phyloP scores from a whole-genome alignment of 768 basidiomycete genomes.

The Lentinus brumalis region DNA sequence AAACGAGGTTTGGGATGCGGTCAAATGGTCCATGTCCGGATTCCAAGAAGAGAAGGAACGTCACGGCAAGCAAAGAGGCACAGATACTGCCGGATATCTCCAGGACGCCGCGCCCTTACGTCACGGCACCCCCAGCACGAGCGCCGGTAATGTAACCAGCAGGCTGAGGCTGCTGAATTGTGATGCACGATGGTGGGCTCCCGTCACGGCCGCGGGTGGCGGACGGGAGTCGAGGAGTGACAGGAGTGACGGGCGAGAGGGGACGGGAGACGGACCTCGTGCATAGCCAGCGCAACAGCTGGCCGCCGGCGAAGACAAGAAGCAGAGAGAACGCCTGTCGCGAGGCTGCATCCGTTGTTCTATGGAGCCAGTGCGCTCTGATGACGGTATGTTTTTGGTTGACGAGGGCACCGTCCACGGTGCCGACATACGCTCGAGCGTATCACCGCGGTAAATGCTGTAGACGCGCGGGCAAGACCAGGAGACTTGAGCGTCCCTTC shows the following conservation, averaged over 20 bases:
- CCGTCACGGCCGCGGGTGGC: too few species aligned
- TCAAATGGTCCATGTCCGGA: too few species aligned
- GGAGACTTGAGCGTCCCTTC: not conserved
- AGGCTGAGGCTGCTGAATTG: too few species aligned
- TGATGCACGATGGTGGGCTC: too few species aligned
- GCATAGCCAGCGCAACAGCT: not conserved
- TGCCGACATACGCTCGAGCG: not conserved
- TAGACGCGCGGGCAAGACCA: not conserved
- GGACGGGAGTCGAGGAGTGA: too few species aligned
- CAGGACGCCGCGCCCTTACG: too few species aligned
- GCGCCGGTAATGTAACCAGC: too few species aligned
- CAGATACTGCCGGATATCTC: too few species aligned
- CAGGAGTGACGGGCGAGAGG: not conserved
- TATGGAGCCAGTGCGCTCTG: not conserved
- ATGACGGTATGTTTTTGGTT: not conserved
- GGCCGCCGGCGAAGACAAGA: constrained; percentile 2
- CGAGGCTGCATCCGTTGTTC: not conserved
- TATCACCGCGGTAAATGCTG: not conserved
- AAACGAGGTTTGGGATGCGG: too few species aligned
- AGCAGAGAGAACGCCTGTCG: not conserved
- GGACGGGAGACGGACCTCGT: not conserved
- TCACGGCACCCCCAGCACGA: too few species aligned
- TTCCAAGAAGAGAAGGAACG: too few species aligned
- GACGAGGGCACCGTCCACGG: not conserved
- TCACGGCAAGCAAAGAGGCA: too few species aligned